Evolutionary conservation across 257 asterid species (phyloP).

Genomic region (Buddleja alternifolia): DNA sequence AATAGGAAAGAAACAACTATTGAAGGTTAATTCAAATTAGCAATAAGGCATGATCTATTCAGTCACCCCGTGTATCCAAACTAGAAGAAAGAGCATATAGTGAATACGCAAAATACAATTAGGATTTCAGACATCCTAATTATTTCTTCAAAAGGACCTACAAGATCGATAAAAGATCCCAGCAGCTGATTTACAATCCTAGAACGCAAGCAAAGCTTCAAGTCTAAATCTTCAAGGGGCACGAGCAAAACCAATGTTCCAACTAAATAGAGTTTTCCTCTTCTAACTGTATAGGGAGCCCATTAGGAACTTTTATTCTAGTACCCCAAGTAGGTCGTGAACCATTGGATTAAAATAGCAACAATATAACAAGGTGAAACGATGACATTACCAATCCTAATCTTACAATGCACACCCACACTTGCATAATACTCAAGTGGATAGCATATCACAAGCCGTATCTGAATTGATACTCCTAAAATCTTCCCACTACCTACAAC

Average conservation of each 20-base stretch:
- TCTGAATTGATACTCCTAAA: not conserved
- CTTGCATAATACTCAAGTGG: no score
- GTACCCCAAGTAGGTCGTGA: no score
- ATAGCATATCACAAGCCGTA: no score
- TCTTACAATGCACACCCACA: no score
- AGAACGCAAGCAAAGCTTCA: not conserved
- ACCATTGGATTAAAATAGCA: no score
- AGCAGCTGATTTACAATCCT: not conserved
- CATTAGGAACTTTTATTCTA: no score
- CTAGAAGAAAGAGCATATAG: no score
- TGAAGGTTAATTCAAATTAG: not conserved
- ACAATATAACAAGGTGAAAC: no score
- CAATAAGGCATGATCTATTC: not conserved
- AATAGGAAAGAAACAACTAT: not conserved
- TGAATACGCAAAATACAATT: not conserved
- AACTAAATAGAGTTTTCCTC: not conserved
- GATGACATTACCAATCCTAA: no score
- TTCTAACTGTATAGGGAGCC: not conserved
- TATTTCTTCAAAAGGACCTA: no score
- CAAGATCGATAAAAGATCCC: not conserved
- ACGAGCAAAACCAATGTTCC: not conserved
- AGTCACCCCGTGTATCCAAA: not conserved
- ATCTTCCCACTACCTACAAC: conserved; percentile 3
- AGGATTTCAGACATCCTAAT: no score
- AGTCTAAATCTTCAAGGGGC: not conserved